These are phyloP conservation scores for Pythium guiyangense DNA, from an alignment of 352 stramenopile genomes.

Conservation along the genomic window DNA sequence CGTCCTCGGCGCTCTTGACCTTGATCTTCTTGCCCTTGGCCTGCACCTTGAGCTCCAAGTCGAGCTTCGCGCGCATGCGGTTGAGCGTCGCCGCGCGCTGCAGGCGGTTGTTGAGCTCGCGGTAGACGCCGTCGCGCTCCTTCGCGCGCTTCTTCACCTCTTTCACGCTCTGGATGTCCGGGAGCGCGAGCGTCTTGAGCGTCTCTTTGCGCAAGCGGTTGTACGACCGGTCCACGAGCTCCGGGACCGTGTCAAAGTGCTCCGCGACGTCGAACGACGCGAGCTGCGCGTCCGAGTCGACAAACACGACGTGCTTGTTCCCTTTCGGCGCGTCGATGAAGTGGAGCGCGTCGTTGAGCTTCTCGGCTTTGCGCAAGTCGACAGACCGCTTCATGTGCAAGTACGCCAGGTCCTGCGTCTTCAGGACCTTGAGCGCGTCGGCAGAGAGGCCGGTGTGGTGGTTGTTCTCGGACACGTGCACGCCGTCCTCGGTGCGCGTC, in stretches of 20 bases:
- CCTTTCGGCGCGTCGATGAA: slow-evolving; percentile 71
- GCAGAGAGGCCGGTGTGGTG: slow-evolving; percentile 51
- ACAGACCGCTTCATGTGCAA: slow-evolving; percentile 86
- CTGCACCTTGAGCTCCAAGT: slow-evolving; percentile 82
- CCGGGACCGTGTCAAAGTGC: slow-evolving; percentile 90
- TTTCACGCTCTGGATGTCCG: slow-evolving; percentile 24
- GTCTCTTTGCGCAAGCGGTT: slow-evolving; percentile 69
- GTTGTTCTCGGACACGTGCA: slow-evolving; percentile 79
- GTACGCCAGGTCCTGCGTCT: slow-evolving; percentile 96
- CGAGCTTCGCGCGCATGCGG: slow-evolving; percentile 65
- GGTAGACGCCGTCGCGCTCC: slow-evolving; percentile 59
- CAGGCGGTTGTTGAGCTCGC: slow-evolving; percentile 65
- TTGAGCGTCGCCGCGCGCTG: slow-evolving; percentile 62
- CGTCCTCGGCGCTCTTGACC: slow-evolving; percentile 61
- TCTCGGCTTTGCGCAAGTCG: slow-evolving; percentile 76
- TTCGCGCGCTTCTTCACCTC: slow-evolving; percentile 53
- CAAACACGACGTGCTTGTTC: slow-evolving; percentile 94
- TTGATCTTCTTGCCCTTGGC: slow-evolving; percentile 84
- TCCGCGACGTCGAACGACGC: slow-evolving; percentile 86
- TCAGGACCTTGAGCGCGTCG: slow-evolving; percentile 89
- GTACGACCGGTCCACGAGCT: slow-evolving; percentile 63
- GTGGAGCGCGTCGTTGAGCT: slow-evolving; percentile 67
- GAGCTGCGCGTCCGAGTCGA: slow-evolving; percentile 78
- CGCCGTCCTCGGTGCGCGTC: slow-evolving; percentile 64
- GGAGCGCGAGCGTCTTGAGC: slow-evolving; percentile 41